Base-by-base conservation (phyloP, 179 eudicot genomes). In the Silene vulgaris region DNA sequence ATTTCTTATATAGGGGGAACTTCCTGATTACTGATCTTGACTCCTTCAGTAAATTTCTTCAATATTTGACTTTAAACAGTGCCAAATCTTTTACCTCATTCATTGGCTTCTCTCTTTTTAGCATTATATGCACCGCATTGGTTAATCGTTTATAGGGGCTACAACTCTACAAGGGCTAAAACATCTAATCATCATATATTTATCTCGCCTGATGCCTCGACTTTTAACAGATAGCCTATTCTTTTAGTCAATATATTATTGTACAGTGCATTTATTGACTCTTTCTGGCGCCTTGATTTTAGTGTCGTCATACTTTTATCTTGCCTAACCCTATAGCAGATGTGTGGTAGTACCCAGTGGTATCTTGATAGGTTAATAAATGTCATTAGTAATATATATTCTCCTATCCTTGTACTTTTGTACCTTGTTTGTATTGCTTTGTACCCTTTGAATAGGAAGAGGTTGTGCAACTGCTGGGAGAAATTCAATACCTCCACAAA, bases 401-500 rank as follows among this genome's bases (percentile, higher is more conserved):
- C 56, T 73, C 76, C 69, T 80, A 77, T 86, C 71, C 74, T 74
- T 77, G 82, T 81, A 77, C 61, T 74, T 82, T 80, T 85, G 62
- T 89, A 81, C 90, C 77, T 72, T 84, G 82, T 87, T 80, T 76
- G 81, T 77, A 82, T 77, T 85, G 88, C 86, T 79, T 71, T 85
- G 87, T 83, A 82, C 95, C 91, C 87, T 80, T 91, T 87, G 84
- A 85, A 83, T 91, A 90, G 93, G 98, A 87, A 85, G 90, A 88
- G 90, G 93, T 88, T 92, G 95, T 89, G 88, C 93, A 85, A 79
- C 86, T 80, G 89, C 93, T 64, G 37, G 97, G 97, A 85, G 96
- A 85, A 79, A 80, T 82, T 87, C 89, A 80, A 74, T 84, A 89
- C 86, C 81, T 80, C 91, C 75, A 76, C 85, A 87, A 81, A 84